Evolutionary conservation across 345 rosid genomes (phyloP), one percentile per base, ranked within the genome.

Genomic region (Salix udensis): DNA sequence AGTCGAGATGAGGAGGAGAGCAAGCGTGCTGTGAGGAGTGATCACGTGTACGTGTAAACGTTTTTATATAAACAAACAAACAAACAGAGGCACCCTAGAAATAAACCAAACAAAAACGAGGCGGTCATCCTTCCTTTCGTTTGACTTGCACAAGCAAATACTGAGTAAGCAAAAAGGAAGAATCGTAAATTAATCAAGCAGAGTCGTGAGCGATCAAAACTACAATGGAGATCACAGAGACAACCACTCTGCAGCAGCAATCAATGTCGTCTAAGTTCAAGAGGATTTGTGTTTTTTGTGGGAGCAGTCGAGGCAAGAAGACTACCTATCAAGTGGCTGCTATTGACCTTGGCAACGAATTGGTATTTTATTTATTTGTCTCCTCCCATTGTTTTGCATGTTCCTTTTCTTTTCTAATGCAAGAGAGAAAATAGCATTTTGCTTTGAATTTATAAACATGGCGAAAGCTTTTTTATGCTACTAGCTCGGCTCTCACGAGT

Each of bases 231-330:
- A 64, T 74, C 12, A 78, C 31, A 12, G 83, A 80, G 73, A 77
- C 79, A 24, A 12, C 77, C 67, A 80, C 83, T 55, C 78, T 66
- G 26, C 68, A 65, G 19, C 68, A 65, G 39, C 44, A 21, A 21
- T 40, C 52, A 76, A 80, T 83, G 23, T 19, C 34, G 18, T 81
- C 84, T 26, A 86, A 75, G 82, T 94, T 94, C 89, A 90, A 85
- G 78, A 94, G 90, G 82, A 86, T 94, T 64, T 94, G 98, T 84
- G 98, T 94, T 81, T 94, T 94, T 76, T 94, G 98, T 83, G 98
- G 98, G 42, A 92, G 98, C 81, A 92, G 97, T 79, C 84, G 90
- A 24, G 98, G 98, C 53, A 91, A 91, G 79, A 94, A 90, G 75
- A 80, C 71, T 76, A 88, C 85, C 72, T 92, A 91, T 72, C 89